Percentiles rank a stretch among this genome's conserved stretches.
Conservation (phyloP, 208 protist species). For the Trypanosomatidae sp. region DNA sequence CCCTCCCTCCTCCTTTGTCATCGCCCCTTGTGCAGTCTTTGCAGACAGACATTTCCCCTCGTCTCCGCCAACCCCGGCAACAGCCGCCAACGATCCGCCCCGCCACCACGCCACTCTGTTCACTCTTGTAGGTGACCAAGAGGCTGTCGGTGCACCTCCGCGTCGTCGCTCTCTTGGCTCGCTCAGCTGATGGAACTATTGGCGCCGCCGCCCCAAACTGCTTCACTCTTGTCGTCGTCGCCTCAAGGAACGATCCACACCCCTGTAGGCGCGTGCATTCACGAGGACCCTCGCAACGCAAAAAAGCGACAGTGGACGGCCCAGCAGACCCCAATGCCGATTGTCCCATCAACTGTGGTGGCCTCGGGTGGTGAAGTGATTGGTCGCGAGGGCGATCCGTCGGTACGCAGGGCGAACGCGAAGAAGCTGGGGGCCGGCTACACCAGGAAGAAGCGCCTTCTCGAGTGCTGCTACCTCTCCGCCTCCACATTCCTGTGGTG, state of each 20-base stretch:
- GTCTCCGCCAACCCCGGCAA: not conserved
- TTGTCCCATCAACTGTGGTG: conserved; percentile 4
- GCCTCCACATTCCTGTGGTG: conserved; percentile 59
- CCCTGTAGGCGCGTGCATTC: not conserved
- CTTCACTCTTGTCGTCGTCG: not conserved
- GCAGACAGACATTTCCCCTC: not conserved
- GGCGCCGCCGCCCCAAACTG: not conserved
- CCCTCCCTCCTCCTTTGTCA: not conserved
- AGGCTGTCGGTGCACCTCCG: not conserved
- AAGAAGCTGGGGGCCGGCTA: conserved; percentile 81
- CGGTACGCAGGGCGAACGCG: conserved; percentile 75
- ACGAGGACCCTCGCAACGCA: not conserved
- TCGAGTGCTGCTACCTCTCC: conserved; percentile 82
- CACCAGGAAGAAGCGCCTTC: conserved; percentile 81
- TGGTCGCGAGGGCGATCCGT: conserved; percentile 44
- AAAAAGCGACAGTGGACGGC: not conserved
- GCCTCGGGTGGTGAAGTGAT: conserved; percentile 34
- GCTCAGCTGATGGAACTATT: too few relatives aligned
- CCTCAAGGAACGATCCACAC: not conserved
- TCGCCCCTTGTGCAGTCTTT: not conserved
- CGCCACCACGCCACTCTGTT: not conserved
- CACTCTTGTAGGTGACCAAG: too few relatives aligned
- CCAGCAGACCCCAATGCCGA: not conserved
- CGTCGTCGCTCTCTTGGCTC: not conserved
- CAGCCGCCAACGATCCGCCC: not conserved